Evolutionary conservation across 1,284 basidiomycete species (phyloP), one percentile per base, ranked within the genome.

Genomic region (Moniliella sp.): DNA sequence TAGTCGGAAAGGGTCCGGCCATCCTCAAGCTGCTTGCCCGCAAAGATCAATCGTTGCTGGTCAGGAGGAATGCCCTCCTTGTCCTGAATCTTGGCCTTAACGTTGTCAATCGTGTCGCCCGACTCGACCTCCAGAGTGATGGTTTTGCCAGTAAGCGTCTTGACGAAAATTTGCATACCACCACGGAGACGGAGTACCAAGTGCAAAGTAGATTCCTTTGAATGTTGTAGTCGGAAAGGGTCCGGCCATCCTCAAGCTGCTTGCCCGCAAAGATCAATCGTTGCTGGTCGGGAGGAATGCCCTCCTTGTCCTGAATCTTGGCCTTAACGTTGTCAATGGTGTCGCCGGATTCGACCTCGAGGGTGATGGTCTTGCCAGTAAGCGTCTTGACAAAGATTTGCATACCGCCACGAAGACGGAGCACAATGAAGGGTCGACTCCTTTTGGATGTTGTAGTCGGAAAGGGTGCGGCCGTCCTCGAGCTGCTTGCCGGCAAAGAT

Each of bases 401-500:
- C 25, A 30, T 30, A 94, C 74, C 43, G 94, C 88, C 43, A 94
- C n/a, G n/a, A n/a, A n/a, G n/a, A n/a, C n/a, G n/a, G n/a, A n/a
- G n/a, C 52, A 4, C 52, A 43, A 44, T 55, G 52, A 16, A 55
- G 44, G 27, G 52, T 55, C 26, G 44, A 44, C 45, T 57, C 50
- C 61, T 91, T 91, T 61, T 94, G 86, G 56, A 64, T 69, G 62
- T 94, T 94, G 62, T 78, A 69, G 35, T 64, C 63, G 39, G 57
- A 56, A 28, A 65, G 57, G 14, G 64, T 64, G 25, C 64, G 53
- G 27, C 64, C 64, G 43, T 65, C 64, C 48, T 66, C 64, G 33
- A 94, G 77, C 68, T 94, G 86, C 70, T 93, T 93, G 54, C 86
- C 86, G 35, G 86, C 86, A 61, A 93, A 94, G 70, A 93, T 93